Evolutionary conservation across 1,139 yeast species (phyloP).

Genomic region (Debaryomyces robertsiae): DNA sequence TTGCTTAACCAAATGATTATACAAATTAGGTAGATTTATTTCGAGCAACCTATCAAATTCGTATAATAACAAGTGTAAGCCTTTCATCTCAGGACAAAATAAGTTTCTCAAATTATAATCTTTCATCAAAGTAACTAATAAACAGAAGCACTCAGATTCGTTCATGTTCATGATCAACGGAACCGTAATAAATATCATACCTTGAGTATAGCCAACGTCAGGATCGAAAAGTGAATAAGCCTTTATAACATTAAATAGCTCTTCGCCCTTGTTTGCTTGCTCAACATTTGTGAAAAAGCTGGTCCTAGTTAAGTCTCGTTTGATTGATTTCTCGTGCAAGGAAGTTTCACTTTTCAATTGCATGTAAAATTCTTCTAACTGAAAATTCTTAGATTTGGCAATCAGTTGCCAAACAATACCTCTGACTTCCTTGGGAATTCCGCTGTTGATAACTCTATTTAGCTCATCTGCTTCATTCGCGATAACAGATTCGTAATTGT

Average conservation of each 20-base stretch:
- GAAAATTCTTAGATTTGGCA: constrained; percentile 73
- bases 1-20: constrained; percentile 75
- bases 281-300: constrained; percentile 71
- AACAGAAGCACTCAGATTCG: constrained; percentile 83
- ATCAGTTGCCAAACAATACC: constrained; percentile 93
- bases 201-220: constrained; percentile 96
- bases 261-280: constrained; percentile 52
- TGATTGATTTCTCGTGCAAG: constrained; percentile 74
- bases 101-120: constrained; percentile 75
- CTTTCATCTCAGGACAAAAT: constrained; percentile 91
- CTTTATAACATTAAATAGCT: constrained; percentile 73
- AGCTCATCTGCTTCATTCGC: constrained; percentile 60
- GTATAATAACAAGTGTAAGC: constrained; percentile 78
- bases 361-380: constrained; percentile 69
- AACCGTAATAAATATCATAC: constrained; percentile 90
- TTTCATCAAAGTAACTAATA: constrained; percentile 81
- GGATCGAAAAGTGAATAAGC: constrained; percentile 86
- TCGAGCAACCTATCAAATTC: constrained; percentile 88
- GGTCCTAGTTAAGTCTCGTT: constrained; percentile 81
- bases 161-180: constrained; percentile 81
- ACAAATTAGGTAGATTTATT: constrained; percentile 64
- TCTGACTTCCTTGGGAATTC: constrained; percentile 83
- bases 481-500: constrained; percentile 71
- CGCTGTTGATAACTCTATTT: constrained; percentile 62
- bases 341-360: constrained; percentile 55